These are phyloP conservation scores for Boletus pseudo-olivaceus DNA, from an alignment of 768 basidiomycete species.

Conservation along the genomic window DNA sequence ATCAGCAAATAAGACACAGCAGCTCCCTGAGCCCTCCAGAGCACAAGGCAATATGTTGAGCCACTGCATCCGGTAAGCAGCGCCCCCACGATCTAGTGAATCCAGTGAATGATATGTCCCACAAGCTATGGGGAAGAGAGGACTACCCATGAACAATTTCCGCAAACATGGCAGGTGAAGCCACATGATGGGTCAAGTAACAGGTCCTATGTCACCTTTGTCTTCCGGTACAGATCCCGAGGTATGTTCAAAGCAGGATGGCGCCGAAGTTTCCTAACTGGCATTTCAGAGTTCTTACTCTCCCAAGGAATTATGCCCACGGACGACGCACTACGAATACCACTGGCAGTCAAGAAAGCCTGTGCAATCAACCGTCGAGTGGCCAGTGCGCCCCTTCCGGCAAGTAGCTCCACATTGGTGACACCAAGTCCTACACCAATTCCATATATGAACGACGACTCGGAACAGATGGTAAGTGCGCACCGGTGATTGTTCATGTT, in stretches of 20 bases:
- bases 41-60: slow-evolving; percentile 40
- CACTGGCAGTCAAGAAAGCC: slow-evolving; percentile 1
- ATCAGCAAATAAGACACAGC: slow-evolving; percentile 42
- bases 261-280: not conserved
- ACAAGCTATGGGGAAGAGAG: slow-evolving; percentile 50
- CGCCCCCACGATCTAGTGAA: not conserved
- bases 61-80: slow-evolving; percentile 45
- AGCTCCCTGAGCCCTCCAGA: slow-evolving; percentile 34
- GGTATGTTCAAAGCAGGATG: slow-evolving; percentile 34
- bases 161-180: slow-evolving; percentile 52
- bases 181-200: slow-evolving; percentile 40
- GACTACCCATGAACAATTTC: slow-evolving; percentile 37
- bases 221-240: slow-evolving; percentile 59
- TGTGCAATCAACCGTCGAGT: slow-evolving; percentile 35
- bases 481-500: not conserved
- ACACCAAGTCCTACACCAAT: slow-evolving; percentile 9
- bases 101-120: slow-evolving; percentile 4
- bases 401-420: not conserved
- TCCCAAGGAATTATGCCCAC: slow-evolving; percentile 48
- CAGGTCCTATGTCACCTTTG: slow-evolving; percentile 58
- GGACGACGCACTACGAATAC: slow-evolving; percentile 21
- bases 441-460: not conserved
- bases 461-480: slow-evolving; percentile 4
- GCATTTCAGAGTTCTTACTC: slow-evolving; percentile 44
- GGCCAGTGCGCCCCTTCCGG: slow-evolving; percentile 10